Conservation (phyloP, 805 yeast species). For the Yamadazyma philogaea region DNA sequence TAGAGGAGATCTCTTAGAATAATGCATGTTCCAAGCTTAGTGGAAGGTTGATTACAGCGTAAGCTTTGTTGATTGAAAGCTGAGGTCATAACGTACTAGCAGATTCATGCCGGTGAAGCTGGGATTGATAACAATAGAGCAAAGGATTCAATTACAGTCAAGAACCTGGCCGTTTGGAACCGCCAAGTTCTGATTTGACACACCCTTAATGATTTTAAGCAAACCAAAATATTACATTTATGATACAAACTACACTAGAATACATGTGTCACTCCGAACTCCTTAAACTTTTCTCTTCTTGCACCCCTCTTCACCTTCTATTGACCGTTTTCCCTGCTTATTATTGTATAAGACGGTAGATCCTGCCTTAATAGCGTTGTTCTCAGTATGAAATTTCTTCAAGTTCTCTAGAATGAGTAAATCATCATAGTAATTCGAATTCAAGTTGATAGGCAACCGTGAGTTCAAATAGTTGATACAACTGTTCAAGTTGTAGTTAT, state of each 20-base stretch:
- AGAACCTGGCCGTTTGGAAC: no score
- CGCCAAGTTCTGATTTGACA: neutral
- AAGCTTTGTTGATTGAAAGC: no score
- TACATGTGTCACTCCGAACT: neutral
- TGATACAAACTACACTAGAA: neutral
- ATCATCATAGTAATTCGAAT: conserved; percentile 37
- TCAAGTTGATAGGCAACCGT: conserved; percentile 18
- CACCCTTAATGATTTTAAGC: neutral
- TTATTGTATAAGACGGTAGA: conserved; percentile 20
- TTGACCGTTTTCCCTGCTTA: conserved; percentile 20
- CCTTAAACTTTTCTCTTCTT: conserved; percentile 2
- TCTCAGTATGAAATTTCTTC: conserved; percentile 36
- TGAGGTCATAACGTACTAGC: no score
- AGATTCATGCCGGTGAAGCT: no score
- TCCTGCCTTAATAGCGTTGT: conserved; percentile 24
- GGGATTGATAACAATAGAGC: neutral
- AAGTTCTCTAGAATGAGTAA: conserved; percentile 37
- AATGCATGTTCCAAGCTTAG: no score
- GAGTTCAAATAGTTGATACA: conserved; percentile 25
- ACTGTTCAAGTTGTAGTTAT: conserved; percentile 31
- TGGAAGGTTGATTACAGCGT: no score
- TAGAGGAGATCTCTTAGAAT: no score
- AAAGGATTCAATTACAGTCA: no score
- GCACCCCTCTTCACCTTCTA: conserved; percentile 20
- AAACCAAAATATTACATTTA: neutral